Base-by-base conservation (phyloP, 2,329 filamentous ascomycete species). In the Alternaria sp. region DNA sequence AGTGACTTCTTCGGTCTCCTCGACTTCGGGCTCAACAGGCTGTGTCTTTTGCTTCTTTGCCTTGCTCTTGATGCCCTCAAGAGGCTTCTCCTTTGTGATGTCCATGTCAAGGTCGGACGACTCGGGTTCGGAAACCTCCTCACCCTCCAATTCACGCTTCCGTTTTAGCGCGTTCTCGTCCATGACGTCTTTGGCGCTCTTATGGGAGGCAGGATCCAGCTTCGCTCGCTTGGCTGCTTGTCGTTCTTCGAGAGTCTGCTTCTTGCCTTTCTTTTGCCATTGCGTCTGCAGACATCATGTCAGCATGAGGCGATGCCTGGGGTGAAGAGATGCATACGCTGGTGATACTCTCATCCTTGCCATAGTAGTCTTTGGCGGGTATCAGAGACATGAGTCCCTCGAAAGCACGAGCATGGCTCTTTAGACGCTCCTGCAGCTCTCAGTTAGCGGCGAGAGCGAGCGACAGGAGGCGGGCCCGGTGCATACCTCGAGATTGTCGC, bases 121-220 rank as follows among this genome's bases (percentile, higher is more conserved):
- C 45, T 68, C 68, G 25, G 68, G 68, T 54, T 68, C 70, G 5
- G 70, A 74, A n/a, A 68, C 63, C 28, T 89, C 82, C 17, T 62
- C 59, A 67, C 91, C 88, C 57, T 89, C 87, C 26, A 91, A 84
- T 82, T 97, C 82, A 26, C 83, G 80, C 74, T 85, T 97, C 63
- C 93, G 88, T 84, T 97, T 97, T 73, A 82, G 83, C 57, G 87
- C 87, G 59, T 92, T 93, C 70, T 97, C 94, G 70, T 96, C 93
- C 88, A 97, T 91, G 65, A 97, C 89, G 80, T 98, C 94, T 79
- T 97, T 95, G 65, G 93, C 95, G 69, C 89, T 96, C 84, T 96
- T 96, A 69, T 91, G 90, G 75, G 93, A 93, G 69, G 95, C 93
- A 25, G 96, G 94, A 74, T 98, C 93, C 44, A 98, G 87, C 83